Evolutionary conservation across 108 stramenopile genomes (phyloP).

Genomic region (Nitzschia sp.): DNA sequence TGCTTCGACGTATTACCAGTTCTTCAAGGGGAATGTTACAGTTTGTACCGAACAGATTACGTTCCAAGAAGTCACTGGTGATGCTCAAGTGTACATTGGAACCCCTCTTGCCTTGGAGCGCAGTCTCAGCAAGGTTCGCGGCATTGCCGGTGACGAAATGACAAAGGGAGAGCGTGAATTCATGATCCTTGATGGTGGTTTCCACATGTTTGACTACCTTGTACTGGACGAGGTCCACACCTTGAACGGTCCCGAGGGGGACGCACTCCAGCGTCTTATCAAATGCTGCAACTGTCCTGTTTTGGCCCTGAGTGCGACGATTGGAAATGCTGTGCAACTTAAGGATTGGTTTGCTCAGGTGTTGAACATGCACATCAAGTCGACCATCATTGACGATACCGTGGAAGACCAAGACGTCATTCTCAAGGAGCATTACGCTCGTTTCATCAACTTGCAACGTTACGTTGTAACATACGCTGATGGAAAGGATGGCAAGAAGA

Average conservation of each 20-base stretch:
- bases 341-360: slow-evolving; percentile 93
- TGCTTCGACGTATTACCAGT: slow-evolving; percentile 98
- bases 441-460: slow-evolving; percentile 99
- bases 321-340: slow-evolving; percentile 96
- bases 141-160: slow-evolving; percentile 93
- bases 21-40: slow-evolving; percentile 94
- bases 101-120: slow-evolving; percentile 96
- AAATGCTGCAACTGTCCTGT: slow-evolving; percentile 93
- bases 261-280: slow-evolving; percentile 96
- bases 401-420: slow-evolving; percentile 70
- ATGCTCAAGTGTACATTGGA: slow-evolving; percentile 96
- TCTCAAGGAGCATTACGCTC: slow-evolving; percentile 86
- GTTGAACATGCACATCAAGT: slow-evolving; percentile 83
- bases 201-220: slow-evolving; percentile 95
- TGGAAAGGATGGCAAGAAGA: slow-evolving; percentile 80
- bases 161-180: slow-evolving; percentile 92
- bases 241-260: slow-evolving; percentile 97
- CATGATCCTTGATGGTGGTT: slow-evolving; percentile 95
- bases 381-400: slow-evolving; percentile 68
- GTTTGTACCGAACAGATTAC: slow-evolving; percentile 90
- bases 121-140: slow-evolving; percentile 93
- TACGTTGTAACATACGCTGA: slow-evolving; percentile 87
- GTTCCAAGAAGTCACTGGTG: slow-evolving; percentile 88
- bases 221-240: slow-evolving; percentile 99
- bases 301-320: slow-evolving; percentile 97